A percentile compares a stretch with the other conserved stretches of the same genome.
phyloP scores from a whole-genome alignment of 495 filamentous ascomycete species.

The Penicillium longicatenatum region DNA sequence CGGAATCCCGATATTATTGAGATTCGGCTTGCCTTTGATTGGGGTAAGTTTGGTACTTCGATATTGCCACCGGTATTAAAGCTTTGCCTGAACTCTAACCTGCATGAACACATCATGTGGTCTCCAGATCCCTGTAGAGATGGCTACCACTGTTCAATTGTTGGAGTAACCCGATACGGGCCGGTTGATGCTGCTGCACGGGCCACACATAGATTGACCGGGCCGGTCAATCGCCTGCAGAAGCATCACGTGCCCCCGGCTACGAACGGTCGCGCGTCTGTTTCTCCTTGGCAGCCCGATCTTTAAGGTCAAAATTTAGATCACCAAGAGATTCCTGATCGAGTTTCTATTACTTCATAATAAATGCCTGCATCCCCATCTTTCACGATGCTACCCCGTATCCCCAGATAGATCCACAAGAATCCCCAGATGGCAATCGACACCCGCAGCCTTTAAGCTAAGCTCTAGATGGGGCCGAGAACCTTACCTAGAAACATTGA shows the following conservation, averaged over 20 bases:
- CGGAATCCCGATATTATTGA: constrained; percentile 7
- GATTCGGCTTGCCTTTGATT: background rate
- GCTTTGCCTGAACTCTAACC: background rate
- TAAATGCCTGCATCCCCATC: constrained; percentile 4
- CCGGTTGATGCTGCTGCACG: constrained; percentile 9
- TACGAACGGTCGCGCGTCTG: background rate
- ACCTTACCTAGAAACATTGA: too few species aligned
- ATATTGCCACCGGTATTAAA: background rate
- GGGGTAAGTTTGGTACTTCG: background rate
- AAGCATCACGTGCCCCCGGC: background rate
- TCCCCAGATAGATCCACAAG: background rate
- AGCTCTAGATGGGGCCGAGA: background rate
- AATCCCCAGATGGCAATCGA: background rate
- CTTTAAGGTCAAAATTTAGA: background rate
- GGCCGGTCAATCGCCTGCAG: constrained; percentile 3
- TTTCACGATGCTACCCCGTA: background rate
- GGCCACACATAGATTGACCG: constrained; percentile 3
- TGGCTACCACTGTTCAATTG: background rate
- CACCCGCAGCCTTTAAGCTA: background rate
- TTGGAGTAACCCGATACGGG: background rate
- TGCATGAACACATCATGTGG: constrained; percentile 9
- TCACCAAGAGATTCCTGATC: background rate
- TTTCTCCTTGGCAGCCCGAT: background rate
- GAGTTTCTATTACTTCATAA: constrained; percentile 12
- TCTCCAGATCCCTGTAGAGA: background rate